Evolutionary conservation across 2,329 filamentous ascomycete genomes (phyloP).

Genomic region (Elsinoe australis): DNA sequence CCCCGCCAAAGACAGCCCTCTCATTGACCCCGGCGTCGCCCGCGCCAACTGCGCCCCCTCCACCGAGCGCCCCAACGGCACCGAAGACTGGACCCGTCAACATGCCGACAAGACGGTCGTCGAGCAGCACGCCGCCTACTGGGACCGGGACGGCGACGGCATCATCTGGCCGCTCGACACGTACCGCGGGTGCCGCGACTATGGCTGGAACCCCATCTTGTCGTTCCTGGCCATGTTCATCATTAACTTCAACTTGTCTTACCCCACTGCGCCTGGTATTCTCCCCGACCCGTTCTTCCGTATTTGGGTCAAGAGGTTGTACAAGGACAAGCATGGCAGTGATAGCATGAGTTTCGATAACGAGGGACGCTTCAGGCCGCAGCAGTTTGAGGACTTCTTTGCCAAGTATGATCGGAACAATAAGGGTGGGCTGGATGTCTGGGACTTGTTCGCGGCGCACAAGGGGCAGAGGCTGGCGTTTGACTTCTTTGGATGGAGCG

Average conservation of each 20-base stretch:
- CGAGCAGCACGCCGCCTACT: constrained; percentile 49
- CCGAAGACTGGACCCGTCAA: constrained; percentile 32
- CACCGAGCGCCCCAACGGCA: constrained; percentile 36
- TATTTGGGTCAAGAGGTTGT: constrained; percentile 35
- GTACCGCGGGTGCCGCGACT: constrained; percentile 39
- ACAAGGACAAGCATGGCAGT: constrained; percentile 39
- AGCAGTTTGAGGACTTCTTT: constrained; percentile 44
- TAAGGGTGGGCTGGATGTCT: constrained; percentile 35
- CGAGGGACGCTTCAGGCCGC: constrained; percentile 41
- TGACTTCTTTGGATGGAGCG: constrained; percentile 43
- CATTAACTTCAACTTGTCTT: constrained; percentile 45
- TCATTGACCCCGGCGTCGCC: constrained; percentile 32
- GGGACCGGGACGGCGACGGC: constrained; percentile 45
- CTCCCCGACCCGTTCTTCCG: constrained; percentile 41
- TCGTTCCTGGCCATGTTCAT: constrained; percentile 39
- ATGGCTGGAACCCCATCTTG: constrained; percentile 41
- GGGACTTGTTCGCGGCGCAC: constrained; percentile 34
- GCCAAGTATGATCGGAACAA: constrained; percentile 37
- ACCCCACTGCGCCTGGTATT: constrained; percentile 38
- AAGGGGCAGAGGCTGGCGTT: constrained; percentile 36
- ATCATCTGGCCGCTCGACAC: constrained; percentile 49
- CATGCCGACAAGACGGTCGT: constrained; percentile 40
- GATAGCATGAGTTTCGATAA: constrained; percentile 39
- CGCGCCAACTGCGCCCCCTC: constrained; percentile 38
- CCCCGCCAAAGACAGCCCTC: constrained; percentile 21